Evolutionary conservation across 2,329 filamentous ascomycete genomes (phyloP).

Genomic region (Fusarium anthophilum): DNA sequence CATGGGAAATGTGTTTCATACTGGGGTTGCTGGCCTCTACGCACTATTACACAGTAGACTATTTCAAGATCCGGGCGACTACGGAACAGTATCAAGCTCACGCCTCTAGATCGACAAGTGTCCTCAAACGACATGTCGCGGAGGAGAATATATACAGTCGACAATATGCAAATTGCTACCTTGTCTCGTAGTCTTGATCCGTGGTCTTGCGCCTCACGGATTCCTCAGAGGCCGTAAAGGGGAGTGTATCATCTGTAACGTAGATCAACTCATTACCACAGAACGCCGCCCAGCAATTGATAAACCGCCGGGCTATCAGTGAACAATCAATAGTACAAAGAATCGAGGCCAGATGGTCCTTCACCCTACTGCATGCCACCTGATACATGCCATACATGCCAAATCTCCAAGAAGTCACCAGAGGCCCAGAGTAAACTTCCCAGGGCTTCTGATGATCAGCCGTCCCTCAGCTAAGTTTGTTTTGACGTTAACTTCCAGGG

Average conservation of each 20-base stretch:
- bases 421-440: not conserved
- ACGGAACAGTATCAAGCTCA: not conserved
- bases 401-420: not conserved
- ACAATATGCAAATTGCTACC: not conserved
- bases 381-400: not conserved
- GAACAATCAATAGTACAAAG: not conserved
- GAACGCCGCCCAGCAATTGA: not conserved
- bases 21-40: conserved; percentile 13
- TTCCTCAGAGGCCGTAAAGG: not conserved
- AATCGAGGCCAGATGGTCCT: not conserved
- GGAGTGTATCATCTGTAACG: not conserved
- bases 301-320: not conserved
- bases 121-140: not conserved
- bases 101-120: not conserved
- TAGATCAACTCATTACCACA: not conserved
- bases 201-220: not conserved
- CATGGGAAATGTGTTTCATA: conserved; percentile 31
- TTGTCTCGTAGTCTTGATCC: not conserved
- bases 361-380: not conserved
- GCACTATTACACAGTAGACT: not conserved
- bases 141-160: not conserved
- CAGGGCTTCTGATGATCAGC: not conserved
- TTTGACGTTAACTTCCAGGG: not conserved
- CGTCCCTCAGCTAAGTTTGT: not conserved
- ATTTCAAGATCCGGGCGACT: conserved; percentile 8